phyloP scores from a whole-genome alignment of 306 rosid genomes.

The Macrotyloma uniflorum region DNA sequence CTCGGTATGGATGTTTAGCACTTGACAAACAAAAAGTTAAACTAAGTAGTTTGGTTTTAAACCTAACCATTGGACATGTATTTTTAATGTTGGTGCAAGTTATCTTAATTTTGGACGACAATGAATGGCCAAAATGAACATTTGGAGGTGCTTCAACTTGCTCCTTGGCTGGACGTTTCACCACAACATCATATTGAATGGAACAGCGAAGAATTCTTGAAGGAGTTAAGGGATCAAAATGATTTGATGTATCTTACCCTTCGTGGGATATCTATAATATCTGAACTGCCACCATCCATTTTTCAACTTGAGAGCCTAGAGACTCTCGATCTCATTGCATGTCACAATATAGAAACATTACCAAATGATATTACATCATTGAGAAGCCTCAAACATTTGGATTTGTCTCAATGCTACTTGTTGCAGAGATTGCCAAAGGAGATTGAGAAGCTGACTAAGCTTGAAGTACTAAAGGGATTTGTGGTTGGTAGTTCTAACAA shows the following conservation, averaged over 20 bases:
- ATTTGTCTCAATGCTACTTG: no score
- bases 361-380: no score
- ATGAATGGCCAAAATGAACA: not conserved
- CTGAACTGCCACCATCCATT: not conserved
- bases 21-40: not conserved
- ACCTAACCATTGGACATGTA: not conserved
- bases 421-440: no score
- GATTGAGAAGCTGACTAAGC: conserved; percentile 26
- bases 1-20: not conserved
- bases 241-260: not conserved
- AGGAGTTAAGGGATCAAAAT: not conserved
- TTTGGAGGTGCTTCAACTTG: conserved; percentile 38
- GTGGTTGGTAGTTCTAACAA: not conserved
- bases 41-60: not conserved
- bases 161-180: conserved; percentile 15
- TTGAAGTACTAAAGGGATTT: conserved; percentile 55
- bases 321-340: no score
- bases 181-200: conserved; percentile 24
- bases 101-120: conserved; percentile 8
- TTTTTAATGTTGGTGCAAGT: conserved; percentile 31
- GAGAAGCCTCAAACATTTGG: no score
- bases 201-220: not conserved
- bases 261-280: not conserved
- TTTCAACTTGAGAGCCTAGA: no score
- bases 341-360: no score